Percentiles rank a stretch among this genome's conserved stretches.
Conservation (phyloP, 2,329 filamentous ascomycete genomes). For the Tricladium varicosporioides region DNA sequence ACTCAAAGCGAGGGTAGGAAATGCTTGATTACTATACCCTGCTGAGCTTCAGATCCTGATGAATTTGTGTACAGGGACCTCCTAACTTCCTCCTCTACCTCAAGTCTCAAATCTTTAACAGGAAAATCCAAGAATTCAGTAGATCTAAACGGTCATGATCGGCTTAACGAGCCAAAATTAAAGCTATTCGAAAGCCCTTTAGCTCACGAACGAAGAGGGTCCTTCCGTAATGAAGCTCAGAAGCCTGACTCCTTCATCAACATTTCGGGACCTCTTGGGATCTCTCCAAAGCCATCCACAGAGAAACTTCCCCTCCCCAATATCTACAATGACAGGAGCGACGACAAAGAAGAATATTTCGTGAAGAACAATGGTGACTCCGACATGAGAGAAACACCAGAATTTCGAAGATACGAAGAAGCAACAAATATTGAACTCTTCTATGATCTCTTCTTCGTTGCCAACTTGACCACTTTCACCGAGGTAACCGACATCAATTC, state of each 20-base stretch:
- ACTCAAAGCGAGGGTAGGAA: background rate
- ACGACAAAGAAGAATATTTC: background rate
- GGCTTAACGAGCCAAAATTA: conserved; percentile 9
- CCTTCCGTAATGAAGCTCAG: background rate
- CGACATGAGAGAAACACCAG: background rate
- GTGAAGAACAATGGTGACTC: background rate
- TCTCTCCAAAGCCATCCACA: background rate
- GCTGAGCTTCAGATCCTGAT: background rate
- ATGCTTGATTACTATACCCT: background rate
- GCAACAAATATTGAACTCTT: conserved; percentile 42
- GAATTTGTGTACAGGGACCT: background rate
- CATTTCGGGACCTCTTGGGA: conserved; percentile 10
- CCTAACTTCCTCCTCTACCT: background rate
- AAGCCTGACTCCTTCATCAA: background rate
- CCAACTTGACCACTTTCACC: conserved; percentile 57
- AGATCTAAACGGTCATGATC: background rate
- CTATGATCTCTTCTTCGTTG: conserved; percentile 60
- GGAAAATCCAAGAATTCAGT: background rate
- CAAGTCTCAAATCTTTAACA: background rate
- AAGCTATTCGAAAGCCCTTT: conserved; percentile 20
- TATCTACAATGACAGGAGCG: conserved; percentile 2
- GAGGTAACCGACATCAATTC: conserved; percentile 53
- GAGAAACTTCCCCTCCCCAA: background rate
- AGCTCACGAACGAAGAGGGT: conserved; percentile 10
- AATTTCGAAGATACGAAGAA: conserved; percentile 16